Evolutionary conservation across 164 flowering plant genomes (phyloP).

Genomic region (Stephania yunnanensis): DNA sequence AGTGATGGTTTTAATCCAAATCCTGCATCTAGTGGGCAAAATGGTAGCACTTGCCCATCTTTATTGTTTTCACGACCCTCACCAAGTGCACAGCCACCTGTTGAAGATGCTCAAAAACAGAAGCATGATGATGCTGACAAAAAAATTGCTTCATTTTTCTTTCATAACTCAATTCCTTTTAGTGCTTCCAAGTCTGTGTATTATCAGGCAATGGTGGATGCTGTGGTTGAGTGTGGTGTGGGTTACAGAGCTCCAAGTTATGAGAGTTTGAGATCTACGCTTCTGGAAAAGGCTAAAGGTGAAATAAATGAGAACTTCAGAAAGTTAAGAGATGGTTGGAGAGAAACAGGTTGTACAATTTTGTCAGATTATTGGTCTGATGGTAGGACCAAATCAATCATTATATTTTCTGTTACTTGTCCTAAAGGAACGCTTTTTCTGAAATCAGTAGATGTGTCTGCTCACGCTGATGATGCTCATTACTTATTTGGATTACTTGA

Average conservation of each 20-base stretch:
- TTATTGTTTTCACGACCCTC: constrained; percentile 44
- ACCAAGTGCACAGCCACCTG: constrained; percentile 31
- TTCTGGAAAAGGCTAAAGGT: constrained; percentile 48
- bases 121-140: constrained; percentile 54
- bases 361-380: constrained; percentile 57
- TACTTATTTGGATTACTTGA: constrained; percentile 55
- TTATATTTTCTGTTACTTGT: constrained; percentile 46
- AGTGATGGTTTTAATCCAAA: constrained; percentile 55
- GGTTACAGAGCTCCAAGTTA: constrained; percentile 59
- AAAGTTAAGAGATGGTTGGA: constrained; percentile 51
- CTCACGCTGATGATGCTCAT: constrained; percentile 44
- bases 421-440: constrained; percentile 59
- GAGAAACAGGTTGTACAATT: constrained; percentile 59
- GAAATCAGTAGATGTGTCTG: constrained; percentile 54
- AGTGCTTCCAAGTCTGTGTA: constrained; percentile 54
- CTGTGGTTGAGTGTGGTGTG: constrained; percentile 53
- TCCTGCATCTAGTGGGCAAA: constrained; percentile 51
- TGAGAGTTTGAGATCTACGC: constrained; percentile 44
- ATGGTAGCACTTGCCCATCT: constrained; percentile 52
- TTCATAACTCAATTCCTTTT: constrained; percentile 55
- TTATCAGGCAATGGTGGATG: constrained; percentile 67
- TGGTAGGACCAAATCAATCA: constrained; percentile 39
- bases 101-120: constrained; percentile 43
- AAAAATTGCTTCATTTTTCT: constrained; percentile 57
- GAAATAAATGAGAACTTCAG: constrained; percentile 38